Evolutionary conservation across 2,329 filamentous ascomycete genomes (phyloP), one percentile per base, ranked within the genome.

Genomic region (Microcyclospora pomicola): DNA sequence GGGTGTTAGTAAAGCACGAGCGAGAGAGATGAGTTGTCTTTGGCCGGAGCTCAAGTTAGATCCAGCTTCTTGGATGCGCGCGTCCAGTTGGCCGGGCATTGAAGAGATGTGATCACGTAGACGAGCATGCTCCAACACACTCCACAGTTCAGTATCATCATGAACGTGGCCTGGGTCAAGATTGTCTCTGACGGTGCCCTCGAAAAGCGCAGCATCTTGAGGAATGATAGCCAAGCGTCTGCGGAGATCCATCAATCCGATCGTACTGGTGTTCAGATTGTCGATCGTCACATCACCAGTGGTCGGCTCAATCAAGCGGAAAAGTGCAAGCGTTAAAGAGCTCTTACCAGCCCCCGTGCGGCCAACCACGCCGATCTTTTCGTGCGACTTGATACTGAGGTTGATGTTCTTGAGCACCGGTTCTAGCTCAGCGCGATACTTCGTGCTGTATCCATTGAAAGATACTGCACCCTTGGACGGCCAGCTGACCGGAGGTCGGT

Each of bases 351-450:
- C 91, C 38, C 91, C 91, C 0, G 91, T 98, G 35, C 91, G 81
- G 39, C 91, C 91, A 27, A 98, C 91, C 9, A 98, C 87, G 43
- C 91, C 91, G 59, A 98, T 91, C 71, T 96, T 98, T 67, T 98
- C 91, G 55, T 87, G 85, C 5, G 88, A 80, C 65, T 93, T 92
- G 67, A 98, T 93, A 57, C 85, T 77, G 11, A 98, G 68, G 52
- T 75, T 88, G 62, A 98, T 77, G 56, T 95, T 82, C 69, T 92
- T 95, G 49, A 98, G 71, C 39, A 96, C 88, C 42, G 94, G 71
- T 53, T 95, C 87, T 38, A 98, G 71, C 5, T 83, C 88, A 48
- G 82, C 75, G 31, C 91, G 81, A 60, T 98, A 98, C 35, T 87
- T 77, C 15, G 88, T 87, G 63, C 86, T 95, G 68, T 88, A 96